Evolutionary conservation across 2,329 filamentous ascomycete genomes (phyloP).

Genomic region (Exophiala sideris): DNA sequence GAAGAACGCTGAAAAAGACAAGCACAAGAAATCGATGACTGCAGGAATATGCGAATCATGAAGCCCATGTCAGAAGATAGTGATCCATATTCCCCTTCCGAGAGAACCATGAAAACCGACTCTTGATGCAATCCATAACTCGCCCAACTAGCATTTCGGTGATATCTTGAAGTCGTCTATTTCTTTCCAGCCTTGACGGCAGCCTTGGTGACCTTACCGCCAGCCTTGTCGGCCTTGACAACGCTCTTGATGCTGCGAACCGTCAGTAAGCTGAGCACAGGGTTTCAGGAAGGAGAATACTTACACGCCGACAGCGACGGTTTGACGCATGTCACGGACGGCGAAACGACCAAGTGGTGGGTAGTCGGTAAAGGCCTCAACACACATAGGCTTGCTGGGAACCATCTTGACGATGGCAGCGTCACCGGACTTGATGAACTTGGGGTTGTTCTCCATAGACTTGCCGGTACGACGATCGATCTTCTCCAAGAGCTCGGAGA

Average conservation of each 20-base stretch:
- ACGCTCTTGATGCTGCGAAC: constrained; percentile 69
- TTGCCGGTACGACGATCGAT: constrained; percentile 99
- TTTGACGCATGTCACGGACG: constrained; percentile 87
- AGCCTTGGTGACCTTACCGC: constrained; percentile 56
- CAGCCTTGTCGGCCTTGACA: constrained; percentile 58
- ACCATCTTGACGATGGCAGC: constrained; percentile 99
- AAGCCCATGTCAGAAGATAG: neutral
- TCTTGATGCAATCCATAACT: constrained; percentile 15
- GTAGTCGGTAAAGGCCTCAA: constrained; percentile 99
- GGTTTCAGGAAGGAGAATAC: too few relatives aligned
- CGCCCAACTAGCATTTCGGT: constrained; percentile 10
- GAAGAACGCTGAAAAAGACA: constrained; percentile 3
- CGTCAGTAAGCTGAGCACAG: neutral
- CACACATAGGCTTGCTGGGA: constrained; percentile 99
- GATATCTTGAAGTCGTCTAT: constrained; percentile 17
- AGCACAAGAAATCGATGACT: constrained; percentile 6
- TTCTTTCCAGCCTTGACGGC: constrained; percentile 28
- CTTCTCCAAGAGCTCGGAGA: constrained; percentile 98
- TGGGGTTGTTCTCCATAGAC: constrained; percentile 84
- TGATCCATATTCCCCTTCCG: neutral
- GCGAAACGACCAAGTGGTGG: constrained; percentile 99
- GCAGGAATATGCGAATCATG: constrained; percentile 7
- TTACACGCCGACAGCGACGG: constrained; percentile 48
- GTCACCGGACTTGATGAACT: constrained; percentile 99
- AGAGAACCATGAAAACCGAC: constrained; percentile 10